Percentiles rank a stretch among this genome's conserved stretches.
Conservation (phyloP, 2,329 filamentous ascomycete genomes). For the Apiospora pterosperma region DNA sequence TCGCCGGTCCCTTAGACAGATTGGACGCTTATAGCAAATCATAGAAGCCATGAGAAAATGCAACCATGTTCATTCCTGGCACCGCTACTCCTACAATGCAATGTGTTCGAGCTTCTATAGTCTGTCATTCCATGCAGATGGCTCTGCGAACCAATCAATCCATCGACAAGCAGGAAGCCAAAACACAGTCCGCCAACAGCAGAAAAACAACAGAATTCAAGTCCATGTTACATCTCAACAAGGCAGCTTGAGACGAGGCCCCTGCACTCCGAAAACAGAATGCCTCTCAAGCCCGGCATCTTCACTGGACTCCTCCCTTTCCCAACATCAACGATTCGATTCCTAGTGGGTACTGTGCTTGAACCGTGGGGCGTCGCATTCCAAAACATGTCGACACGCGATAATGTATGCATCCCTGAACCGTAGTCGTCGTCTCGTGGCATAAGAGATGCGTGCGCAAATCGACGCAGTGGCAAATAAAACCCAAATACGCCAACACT, state of each 20-base stretch:
- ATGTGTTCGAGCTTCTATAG: neutral
- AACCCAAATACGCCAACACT: neutral
- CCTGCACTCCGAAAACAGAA: neutral
- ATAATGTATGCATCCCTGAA: neutral
- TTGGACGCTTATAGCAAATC: neutral
- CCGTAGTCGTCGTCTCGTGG: neutral
- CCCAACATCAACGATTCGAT: neutral
- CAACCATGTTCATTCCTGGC: neutral
- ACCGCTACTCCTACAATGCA: slow-evolving; percentile 1
- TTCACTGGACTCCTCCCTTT: neutral
- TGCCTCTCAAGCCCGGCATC: neutral
- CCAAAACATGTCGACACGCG: neutral
- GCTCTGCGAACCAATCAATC: neutral
- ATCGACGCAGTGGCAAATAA: neutral
- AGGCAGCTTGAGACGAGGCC: neutral
- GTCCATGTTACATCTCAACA: neutral
- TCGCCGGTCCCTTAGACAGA: neutral
- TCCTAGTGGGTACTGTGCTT: neutral
- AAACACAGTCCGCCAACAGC: neutral
- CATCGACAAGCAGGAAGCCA: neutral
- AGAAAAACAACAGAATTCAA: neutral
- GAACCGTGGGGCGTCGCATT: neutral
- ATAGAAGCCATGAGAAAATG: neutral
- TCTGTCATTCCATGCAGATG: neutral
- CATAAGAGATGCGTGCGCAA: neutral